phyloP scores from a whole-genome alignment of 352 stramenopile species.

The Phytophthora pini region DNA sequence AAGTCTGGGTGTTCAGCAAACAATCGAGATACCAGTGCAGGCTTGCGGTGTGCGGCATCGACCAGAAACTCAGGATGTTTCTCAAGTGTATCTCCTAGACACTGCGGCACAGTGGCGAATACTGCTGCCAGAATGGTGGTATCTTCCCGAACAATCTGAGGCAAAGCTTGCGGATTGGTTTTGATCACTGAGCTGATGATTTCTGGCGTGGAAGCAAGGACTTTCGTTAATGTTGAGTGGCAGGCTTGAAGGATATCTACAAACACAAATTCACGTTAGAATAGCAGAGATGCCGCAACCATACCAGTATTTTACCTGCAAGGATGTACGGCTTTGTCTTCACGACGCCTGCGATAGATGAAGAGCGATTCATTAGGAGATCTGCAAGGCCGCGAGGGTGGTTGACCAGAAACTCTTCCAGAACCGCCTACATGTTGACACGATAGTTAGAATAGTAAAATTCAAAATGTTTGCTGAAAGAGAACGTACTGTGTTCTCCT shows the following conservation, averaged over 20 bases:
- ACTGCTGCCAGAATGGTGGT: conserved; percentile 48
- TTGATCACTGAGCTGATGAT: conserved; percentile 59
- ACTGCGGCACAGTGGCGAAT: conserved; percentile 63
- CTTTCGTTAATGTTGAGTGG: conserved; percentile 46
- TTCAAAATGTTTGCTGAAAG: background rate
- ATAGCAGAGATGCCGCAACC: background rate
- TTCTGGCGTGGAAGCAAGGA: conserved; percentile 50
- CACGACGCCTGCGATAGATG: conserved; percentile 52
- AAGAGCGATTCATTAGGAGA: conserved; percentile 60
- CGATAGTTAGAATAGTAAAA: no score
- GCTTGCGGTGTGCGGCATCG: conserved; percentile 71
- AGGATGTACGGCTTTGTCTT: conserved; percentile 68
- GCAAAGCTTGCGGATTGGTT: conserved; percentile 54
- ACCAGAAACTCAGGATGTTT: conserved; percentile 71
- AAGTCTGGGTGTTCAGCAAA: conserved; percentile 76
- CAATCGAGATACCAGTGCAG: conserved; percentile 57
- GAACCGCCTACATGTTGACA: conserved; percentile 36
- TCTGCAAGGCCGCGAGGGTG: conserved; percentile 68
- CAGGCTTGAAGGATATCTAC: conserved; percentile 55
- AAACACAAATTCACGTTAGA: conserved; percentile 3
- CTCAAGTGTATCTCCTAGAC: conserved; percentile 66
- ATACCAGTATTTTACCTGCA: conserved; percentile 29
- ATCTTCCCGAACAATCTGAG: conserved; percentile 60
- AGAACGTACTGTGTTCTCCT: conserved; percentile 59
- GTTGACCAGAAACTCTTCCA: conserved; percentile 76